These are phyloP conservation scores for Abrus pulchellus DNA, from an alignment of 306 rosid genomes.

Conservation along the genomic window DNA sequence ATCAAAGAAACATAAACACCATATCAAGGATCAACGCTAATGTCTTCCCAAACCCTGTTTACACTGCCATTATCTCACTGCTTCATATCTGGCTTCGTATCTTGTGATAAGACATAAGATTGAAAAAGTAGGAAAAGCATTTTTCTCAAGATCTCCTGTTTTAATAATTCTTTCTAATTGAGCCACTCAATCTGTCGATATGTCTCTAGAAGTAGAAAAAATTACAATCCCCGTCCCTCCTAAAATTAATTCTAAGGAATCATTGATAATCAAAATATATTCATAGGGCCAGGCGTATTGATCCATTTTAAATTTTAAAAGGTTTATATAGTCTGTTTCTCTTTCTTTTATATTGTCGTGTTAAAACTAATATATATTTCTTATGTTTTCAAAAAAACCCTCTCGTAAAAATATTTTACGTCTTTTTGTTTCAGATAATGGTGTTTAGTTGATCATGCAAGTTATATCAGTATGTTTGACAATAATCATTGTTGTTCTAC, in stretches of 20 bases:
- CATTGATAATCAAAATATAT: not conserved
- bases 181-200: not conserved
- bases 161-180: not conserved
- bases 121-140: not conserved
- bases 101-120: not conserved
- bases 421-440: not conserved
- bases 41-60: not conserved
- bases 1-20: not conserved
- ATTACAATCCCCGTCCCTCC: not conserved
- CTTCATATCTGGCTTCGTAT: not conserved
- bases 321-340: not conserved
- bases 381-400: not conserved
- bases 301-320: not conserved
- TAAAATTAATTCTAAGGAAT: not conserved
- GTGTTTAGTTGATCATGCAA: not conserved
- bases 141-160: not conserved
- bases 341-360: constrained; percentile 4
- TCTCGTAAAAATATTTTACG: not conserved
- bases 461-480: not conserved
- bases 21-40: not conserved
- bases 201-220: not conserved
- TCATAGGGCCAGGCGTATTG: not conserved
- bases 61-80: not conserved
- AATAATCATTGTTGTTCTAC: not conserved
- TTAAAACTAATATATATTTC: constrained; percentile 9